Percentiles rank a stretch among this genome's conserved stretches.
Conservation (phyloP, 2,329 filamentous ascomycete genomes). For the Colletotrichum plurivorum region DNA sequence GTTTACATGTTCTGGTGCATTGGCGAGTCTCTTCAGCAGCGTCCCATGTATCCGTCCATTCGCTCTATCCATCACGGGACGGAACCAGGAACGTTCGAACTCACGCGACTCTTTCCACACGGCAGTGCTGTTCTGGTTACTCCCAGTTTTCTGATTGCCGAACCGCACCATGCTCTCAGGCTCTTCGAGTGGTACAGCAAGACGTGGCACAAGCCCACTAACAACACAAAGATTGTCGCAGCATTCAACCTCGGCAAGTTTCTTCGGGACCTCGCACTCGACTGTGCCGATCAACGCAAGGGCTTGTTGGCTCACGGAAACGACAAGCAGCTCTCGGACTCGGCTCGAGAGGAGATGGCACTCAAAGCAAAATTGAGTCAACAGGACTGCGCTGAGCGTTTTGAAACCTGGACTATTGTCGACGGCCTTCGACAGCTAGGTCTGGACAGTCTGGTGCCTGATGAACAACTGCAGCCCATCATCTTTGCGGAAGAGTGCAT, state of each 20-base stretch:
- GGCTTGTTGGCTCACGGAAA: conserved; percentile 1
- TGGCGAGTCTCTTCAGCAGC: conserved; percentile 49
- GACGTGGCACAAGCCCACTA: neutral
- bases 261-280: conserved; percentile 46
- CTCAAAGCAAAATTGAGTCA: conserved; percentile 9
- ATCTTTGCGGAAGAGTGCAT: conserved; percentile 63
- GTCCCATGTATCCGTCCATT: conserved; percentile 40
- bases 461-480: conserved; percentile 55
- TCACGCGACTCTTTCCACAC: conserved; percentile 46
- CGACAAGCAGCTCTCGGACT: neutral
- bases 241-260: conserved; percentile 48
- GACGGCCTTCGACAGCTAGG: conserved; percentile 30
- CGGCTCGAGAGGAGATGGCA: neutral
- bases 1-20: conserved; percentile 58
- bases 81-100: conserved; percentile 22
- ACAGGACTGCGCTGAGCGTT: conserved; percentile 34
- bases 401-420: conserved; percentile 37
- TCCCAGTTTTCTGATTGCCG: conserved; percentile 57
- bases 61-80: conserved; percentile 16
- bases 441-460: conserved; percentile 48
- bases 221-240: conserved; percentile 46
- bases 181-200: conserved; percentile 54
- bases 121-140: conserved; percentile 56
- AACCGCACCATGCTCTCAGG: conserved; percentile 51
- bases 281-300: conserved; percentile 14